Conservation (phyloP, 805 yeast genomes). For the Hanseniaspora clermontiae region DNA sequence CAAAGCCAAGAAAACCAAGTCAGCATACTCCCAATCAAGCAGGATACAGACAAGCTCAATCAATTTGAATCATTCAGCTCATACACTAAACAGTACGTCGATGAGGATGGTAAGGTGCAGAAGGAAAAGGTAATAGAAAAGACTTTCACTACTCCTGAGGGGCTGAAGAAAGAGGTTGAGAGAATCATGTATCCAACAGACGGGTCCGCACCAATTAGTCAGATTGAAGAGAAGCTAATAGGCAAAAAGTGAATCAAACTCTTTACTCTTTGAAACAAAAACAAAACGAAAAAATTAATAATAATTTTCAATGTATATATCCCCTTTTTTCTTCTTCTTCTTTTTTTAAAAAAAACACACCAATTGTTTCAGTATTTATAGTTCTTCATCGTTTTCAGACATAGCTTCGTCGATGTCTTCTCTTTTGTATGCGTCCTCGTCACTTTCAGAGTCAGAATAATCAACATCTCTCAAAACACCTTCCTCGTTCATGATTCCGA, state of each 20-base stretch:
- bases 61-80: constrained; percentile 9
- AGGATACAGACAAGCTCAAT: constrained; percentile 9
- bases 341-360: background rate
- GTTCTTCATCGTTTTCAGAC: constrained; percentile 13
- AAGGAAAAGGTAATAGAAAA: constrained; percentile 2
- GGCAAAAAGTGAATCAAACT: background rate
- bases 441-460: background rate
- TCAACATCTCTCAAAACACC: constrained; percentile 6
- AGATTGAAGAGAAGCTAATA: constrained; percentile 20
- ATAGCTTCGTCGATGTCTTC: background rate
- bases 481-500: constrained; percentile 11
- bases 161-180: constrained; percentile 28
- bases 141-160: constrained; percentile 7
- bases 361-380: too few species aligned
- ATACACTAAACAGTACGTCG: constrained; percentile 15
- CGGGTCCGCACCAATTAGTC: constrained; percentile 29
- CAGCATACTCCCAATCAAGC: constrained; percentile 14
- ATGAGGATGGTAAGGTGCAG: constrained; percentile 8
- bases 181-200: constrained; percentile 30
- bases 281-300: too few species aligned
- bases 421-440: background rate
- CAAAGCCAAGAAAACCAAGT: constrained; percentile 14
- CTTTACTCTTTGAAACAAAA: too few species aligned
- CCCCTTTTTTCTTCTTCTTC: background rate
- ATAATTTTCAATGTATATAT: background rate